A percentile compares a stretch with the other conserved stretches of the same genome.
Evolutionary conservation across 305 asterid species (phyloP).

Genomic region (Fraxinus baroniana): DNA sequence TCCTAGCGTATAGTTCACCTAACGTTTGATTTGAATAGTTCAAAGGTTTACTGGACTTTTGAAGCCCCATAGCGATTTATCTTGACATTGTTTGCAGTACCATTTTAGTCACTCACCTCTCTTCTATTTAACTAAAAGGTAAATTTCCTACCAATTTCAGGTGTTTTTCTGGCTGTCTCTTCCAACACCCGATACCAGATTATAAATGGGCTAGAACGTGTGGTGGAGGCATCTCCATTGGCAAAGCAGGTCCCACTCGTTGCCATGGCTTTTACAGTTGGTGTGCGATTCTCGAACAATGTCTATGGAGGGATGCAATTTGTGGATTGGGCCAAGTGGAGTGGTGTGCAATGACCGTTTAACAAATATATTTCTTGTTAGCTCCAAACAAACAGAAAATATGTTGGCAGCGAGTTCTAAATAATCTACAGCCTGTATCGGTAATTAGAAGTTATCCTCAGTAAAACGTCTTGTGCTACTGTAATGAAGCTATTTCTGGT

Average conservation of each 20-base stretch:
- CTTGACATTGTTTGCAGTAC: background rate
- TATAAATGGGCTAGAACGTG: constrained; percentile 82
- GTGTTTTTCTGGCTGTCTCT: constrained; percentile 83
- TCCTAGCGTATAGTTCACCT: background rate
- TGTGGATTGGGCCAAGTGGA: constrained; percentile 88
- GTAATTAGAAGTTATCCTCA: background rate
- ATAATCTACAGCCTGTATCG: background rate
- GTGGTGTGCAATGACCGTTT: constrained; percentile 60
- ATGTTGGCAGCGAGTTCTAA: background rate
- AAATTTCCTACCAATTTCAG: constrained; percentile 34
- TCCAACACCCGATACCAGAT: constrained; percentile 92
- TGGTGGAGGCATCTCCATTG: constrained; percentile 77
- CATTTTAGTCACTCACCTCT: background rate
- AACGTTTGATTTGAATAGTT: background rate
- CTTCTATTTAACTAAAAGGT: background rate
- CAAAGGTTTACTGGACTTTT: background rate
- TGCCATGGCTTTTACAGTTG: constrained; percentile 87
- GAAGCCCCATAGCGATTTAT: background rate
- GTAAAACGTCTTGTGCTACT: background rate
- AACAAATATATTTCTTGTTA: background rate
- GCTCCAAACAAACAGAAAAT: background rate
- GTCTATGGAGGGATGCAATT: constrained; percentile 96
- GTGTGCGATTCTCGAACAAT: constrained; percentile 81
- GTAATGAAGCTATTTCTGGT: background rate
- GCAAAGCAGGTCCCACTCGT: constrained; percentile 69